phyloP scores from a whole-genome alignment of 257 asterid genomes.

The Nicotiana noctiflora region DNA sequence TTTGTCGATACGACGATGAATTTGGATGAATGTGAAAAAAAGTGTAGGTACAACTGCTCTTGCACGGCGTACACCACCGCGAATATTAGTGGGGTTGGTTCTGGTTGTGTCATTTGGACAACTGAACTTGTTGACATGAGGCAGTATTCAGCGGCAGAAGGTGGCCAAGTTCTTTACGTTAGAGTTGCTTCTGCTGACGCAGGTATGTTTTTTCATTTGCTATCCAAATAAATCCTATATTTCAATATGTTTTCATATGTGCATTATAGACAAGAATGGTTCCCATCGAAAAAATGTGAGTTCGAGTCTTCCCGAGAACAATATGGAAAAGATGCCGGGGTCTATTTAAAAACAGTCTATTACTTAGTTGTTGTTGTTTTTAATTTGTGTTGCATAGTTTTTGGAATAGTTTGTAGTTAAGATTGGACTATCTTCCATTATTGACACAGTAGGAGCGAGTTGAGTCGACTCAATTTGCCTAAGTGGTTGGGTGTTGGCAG shows the following conservation, averaged over 20 bases:
- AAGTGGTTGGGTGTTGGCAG: background rate
- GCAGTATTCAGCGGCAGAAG: conserved; percentile 57
- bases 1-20: conserved; percentile 29
- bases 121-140: conserved; percentile 53
- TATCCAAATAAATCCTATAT: background rate
- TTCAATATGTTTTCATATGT: background rate
- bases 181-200: conserved; percentile 45
- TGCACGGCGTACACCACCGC: conserved; percentile 26
- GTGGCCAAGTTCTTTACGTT: conserved; percentile 53
- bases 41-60: conserved; percentile 28
- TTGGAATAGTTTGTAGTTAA: background rate
- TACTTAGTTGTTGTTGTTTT: too few species aligned
- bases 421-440: background rate
- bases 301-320: too few species aligned
- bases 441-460: background rate
- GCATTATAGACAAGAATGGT: too few species aligned
- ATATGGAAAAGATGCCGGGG: too few species aligned
- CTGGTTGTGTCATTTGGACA: conserved; percentile 61
- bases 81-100: conserved; percentile 29
- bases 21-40: conserved; percentile 23
- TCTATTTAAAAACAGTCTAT: too few species aligned
- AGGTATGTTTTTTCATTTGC: conserved; percentile 28
- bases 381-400: background rate
- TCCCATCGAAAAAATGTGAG: too few species aligned
- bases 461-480: background rate